Percentiles rank a stretch among this genome's conserved stretches.
Conservation (phyloP, 371 early-diverging fungal species). For the Mucor saturninus region DNA sequence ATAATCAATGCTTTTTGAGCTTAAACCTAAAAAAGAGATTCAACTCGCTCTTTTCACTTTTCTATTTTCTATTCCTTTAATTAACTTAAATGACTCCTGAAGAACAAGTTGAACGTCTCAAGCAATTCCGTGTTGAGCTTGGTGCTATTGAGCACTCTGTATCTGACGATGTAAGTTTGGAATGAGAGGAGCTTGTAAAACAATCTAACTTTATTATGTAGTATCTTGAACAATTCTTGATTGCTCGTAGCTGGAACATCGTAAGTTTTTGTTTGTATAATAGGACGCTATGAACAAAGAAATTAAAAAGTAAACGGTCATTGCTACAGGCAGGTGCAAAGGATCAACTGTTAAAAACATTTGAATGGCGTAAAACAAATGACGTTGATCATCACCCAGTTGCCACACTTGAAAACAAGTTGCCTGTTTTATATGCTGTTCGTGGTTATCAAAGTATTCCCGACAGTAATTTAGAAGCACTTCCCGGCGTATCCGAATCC, state of each 20-base stretch:
- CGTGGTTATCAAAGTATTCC: slow-evolving; percentile 72
- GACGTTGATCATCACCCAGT: slow-evolving; percentile 72
- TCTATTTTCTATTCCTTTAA: background rate
- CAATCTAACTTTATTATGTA: slow-evolving; percentile 11
- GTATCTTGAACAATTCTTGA: slow-evolving; percentile 64
- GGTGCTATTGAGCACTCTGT: slow-evolving; percentile 15
- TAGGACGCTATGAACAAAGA: background rate
- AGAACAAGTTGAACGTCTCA: slow-evolving; percentile 15
- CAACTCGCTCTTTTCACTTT: background rate
- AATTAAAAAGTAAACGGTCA: background rate
- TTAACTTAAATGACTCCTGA: slow-evolving; percentile 15
- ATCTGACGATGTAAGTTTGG: slow-evolving; percentile 14
- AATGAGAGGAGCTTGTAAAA: background rate
- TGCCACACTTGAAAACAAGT: slow-evolving; percentile 63
- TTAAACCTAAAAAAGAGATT: too few species aligned
- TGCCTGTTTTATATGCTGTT: slow-evolving; percentile 74
- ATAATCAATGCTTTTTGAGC: too few species aligned
- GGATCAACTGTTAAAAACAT: slow-evolving; percentile 67
- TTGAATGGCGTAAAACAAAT: slow-evolving; percentile 74
- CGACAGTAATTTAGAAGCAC: slow-evolving; percentile 70
- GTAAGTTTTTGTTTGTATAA: slow-evolving; percentile 37
- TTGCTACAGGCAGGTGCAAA: slow-evolving; percentile 62
- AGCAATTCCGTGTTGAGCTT: slow-evolving; percentile 20
- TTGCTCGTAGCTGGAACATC: slow-evolving; percentile 64
- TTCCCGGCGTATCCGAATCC: slow-evolving; percentile 69